phyloP scores from a whole-genome alignment of 495 filamentous ascomycete species.

The Rhizodiscina lignyota region DNA sequence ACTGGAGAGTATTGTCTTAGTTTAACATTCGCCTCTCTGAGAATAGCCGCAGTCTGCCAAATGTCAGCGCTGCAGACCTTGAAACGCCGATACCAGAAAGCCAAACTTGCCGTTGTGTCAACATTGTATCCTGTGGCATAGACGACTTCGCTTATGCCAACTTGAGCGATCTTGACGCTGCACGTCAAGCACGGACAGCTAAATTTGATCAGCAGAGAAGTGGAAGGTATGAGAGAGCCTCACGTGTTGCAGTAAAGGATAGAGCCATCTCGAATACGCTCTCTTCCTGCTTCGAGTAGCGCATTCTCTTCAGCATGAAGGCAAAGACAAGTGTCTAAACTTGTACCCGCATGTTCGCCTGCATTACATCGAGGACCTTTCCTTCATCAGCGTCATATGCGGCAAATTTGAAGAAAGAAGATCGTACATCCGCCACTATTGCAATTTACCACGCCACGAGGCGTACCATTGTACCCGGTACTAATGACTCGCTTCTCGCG shows the following conservation, averaged over 20 bases:
- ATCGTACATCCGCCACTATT: constrained; percentile 75
- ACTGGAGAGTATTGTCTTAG: constrained; percentile 75
- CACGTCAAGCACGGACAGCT: constrained; percentile 95
- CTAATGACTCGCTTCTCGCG: constrained; percentile 74
- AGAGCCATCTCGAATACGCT: constrained; percentile 62
- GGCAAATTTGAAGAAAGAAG: constrained; percentile 1
- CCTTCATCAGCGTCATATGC: no score
- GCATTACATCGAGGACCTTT: constrained; percentile 63
- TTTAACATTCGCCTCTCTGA: constrained; percentile 56
- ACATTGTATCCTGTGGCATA: constrained; percentile 88
- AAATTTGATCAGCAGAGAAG: neutral
- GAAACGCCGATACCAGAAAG: no score
- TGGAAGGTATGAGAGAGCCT: constrained; percentile 7
- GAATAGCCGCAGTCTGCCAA: constrained; percentile 56
- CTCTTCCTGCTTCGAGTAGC: constrained; percentile 79
- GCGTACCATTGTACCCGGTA: constrained; percentile 97
- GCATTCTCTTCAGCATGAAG: constrained; percentile 97
- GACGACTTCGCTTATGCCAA: constrained; percentile 88
- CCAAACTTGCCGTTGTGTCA: constrained; percentile 43
- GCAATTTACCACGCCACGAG: constrained; percentile 72
- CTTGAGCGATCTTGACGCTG: constrained; percentile 92
- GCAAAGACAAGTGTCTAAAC: constrained; percentile 75
- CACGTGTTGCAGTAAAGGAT: constrained; percentile 87
- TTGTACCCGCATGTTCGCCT: constrained; percentile 49
- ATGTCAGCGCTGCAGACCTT: neutral